Evolutionary conservation across 805 yeast genomes (phyloP), one percentile per base, ranked within the genome.

Genomic region (Kluyveromyces wickerhamii): DNA sequence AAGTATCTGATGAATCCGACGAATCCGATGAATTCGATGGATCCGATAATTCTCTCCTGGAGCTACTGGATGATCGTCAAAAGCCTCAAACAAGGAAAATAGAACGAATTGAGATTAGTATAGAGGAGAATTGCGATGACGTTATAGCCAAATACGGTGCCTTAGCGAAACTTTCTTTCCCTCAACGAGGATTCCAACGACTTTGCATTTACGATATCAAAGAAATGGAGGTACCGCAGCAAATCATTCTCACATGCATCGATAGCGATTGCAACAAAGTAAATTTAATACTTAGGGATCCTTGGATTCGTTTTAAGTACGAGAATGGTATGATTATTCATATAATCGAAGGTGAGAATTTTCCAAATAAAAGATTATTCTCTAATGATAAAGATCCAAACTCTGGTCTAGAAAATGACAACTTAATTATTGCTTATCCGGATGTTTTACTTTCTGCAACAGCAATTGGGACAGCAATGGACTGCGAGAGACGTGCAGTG

Each of bases 401-500:
- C 8, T 52, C 57, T 1, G 43, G 42, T 8, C 22, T 39, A 12
- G 44, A 70, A 38, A 59, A 67, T 21, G 69, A 69, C 20, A 76
- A 80, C 44, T 52, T 87, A n/a, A 57, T 88, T 19, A 69, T 89
- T 14, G 71, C 92, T 70, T 73, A 82, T 44, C 98, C 98, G 0
- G 97, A 92, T 52, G 59, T 74, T 4, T 59, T 92, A 9, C 60
- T 89, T 0, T 74, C 96, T 0, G 87, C 95, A 2, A 92, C 97
- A 0, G 62, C 79, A 4, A 72, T 87, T 1, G 79, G 96, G 1
- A 81, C 81, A 27, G 79, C 89, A 2, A 61, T 85, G 20, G 67
- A 63, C 13, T 92, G 98, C 51, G 64, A 74, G 20, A 63, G 98
- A 36, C 72, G 77, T 39, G 74, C 89, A 0, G 77, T 84, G 0